Conservation (phyloP, 1,284 basidiomycete species). For the Fomitopsis pinicola region DNA sequence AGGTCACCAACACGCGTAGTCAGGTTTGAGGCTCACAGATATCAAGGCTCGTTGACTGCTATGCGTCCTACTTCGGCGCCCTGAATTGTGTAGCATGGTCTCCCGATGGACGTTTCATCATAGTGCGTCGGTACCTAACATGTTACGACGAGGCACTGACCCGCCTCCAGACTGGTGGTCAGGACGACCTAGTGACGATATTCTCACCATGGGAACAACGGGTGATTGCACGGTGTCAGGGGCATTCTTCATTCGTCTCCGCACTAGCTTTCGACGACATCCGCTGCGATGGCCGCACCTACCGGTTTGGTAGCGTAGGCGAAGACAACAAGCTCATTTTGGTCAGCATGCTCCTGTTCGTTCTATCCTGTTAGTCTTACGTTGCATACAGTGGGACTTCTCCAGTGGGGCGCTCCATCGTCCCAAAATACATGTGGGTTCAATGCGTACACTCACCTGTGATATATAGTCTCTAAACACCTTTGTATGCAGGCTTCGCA, state of each 20-base stretch:
- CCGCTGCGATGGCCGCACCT: slow-evolving; percentile 81
- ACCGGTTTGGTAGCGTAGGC: slow-evolving; percentile 89
- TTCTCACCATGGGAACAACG: slow-evolving; percentile 90
- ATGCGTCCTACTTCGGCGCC: slow-evolving; percentile 88
- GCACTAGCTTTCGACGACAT: slow-evolving; percentile 86
- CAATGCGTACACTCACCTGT: not conserved
- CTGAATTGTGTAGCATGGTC: slow-evolving; percentile 91
- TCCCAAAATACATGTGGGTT: slow-evolving; percentile 54
- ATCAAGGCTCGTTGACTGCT: slow-evolving; percentile 79
- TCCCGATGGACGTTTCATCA: slow-evolving; percentile 88
- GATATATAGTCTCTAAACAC: too few species aligned
- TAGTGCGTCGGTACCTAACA: slow-evolving; percentile 45
- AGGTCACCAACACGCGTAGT: slow-evolving; percentile 25
- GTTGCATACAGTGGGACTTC: slow-evolving; percentile 78
- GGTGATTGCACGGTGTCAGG: slow-evolving; percentile 94
- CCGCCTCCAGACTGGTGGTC: slow-evolving; percentile 61
- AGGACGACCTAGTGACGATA: slow-evolving; percentile 94
- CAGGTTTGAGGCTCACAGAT: not conserved
- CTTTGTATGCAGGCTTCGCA: slow-evolving; percentile 40
- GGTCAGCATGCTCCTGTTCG: slow-evolving; percentile 33
- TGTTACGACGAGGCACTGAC: not conserved
- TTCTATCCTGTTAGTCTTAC: not conserved
- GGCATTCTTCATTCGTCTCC: slow-evolving; percentile 93
- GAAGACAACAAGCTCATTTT: slow-evolving; percentile 92
- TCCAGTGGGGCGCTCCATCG: slow-evolving; percentile 74